phyloP scores from a whole-genome alignment of 1,284 basidiomycete species.

The Ustilago tritici region DNA sequence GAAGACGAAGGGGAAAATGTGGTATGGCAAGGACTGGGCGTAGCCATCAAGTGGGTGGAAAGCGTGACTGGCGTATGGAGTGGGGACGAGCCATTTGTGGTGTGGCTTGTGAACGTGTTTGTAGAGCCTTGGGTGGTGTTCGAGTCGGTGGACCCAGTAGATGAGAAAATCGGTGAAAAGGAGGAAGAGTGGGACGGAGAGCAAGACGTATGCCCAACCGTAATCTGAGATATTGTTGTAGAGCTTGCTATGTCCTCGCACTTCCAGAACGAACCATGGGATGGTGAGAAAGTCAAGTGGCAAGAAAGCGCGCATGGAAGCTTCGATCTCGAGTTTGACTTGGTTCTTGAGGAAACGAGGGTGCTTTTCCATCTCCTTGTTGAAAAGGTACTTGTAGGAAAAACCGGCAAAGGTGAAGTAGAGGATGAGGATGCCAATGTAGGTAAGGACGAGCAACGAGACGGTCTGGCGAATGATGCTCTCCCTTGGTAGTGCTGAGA shows the following conservation, averaged over 20 bases:
- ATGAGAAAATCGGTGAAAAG: conserved; percentile 91
- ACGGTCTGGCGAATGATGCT: conserved; percentile 76
- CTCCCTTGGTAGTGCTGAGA: conserved; percentile 56
- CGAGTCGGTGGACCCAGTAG: conserved; percentile 92
- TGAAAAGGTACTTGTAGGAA: conserved; percentile 90
- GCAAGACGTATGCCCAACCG: conserved; percentile 62
- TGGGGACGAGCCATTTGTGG: conserved; percentile 98
- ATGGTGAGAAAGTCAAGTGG: conserved; percentile 78
- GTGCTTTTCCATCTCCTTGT: conserved; percentile 95
- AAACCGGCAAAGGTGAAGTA: conserved; percentile 82
- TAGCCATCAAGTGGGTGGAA: conserved; percentile 98
- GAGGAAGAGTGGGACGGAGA: conserved; percentile 75
- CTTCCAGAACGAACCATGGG: conserved; percentile 94
- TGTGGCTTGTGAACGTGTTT: conserved; percentile 94
- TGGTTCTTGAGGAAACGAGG: conserved; percentile 92
- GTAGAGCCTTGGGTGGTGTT: conserved; percentile 89
- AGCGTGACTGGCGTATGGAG: conserved; percentile 94
- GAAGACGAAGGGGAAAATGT: conserved; percentile 90
- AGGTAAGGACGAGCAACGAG: conserved; percentile 81
- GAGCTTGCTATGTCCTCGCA: conserved; percentile 83
- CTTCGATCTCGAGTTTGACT: conserved; percentile 80
- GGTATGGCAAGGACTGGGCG: conserved; percentile 92
- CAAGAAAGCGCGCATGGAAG: conserved; percentile 83
- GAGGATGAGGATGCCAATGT: conserved; percentile 76
- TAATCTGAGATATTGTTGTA: conserved; percentile 79